A percentile compares a stretch with the other conserved stretches of the same genome.
phyloP scores from a whole-genome alignment of 257 asterid species.

The Dorcoceras hygrometricum region DNA sequence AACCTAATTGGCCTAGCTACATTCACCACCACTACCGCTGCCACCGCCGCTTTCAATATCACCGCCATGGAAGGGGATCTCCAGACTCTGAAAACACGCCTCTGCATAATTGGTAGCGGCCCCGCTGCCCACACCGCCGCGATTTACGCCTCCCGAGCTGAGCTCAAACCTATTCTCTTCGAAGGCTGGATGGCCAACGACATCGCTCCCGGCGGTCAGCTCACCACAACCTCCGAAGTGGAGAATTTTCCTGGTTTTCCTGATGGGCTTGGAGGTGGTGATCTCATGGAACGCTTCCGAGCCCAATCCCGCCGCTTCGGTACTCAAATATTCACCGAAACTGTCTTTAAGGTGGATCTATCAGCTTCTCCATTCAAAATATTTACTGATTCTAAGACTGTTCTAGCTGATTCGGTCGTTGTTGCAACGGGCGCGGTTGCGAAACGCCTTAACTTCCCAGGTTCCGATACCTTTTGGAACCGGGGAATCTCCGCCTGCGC shows the following conservation, averaged over 20 bases:
- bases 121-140: conserved; percentile 99
- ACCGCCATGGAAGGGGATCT: conserved; percentile 56
- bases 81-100: conserved; percentile 57
- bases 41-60: conserved; percentile 28
- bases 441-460: conserved; percentile 61
- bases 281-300: conserved; percentile 68
- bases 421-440: conserved; percentile 92
- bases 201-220: conserved; percentile 95
- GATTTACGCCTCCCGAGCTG: conserved; percentile 87
- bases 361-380: conserved; percentile 56
- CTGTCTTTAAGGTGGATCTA: conserved; percentile 70
- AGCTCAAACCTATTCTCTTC: conserved; percentile 82
- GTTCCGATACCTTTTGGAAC: conserved; percentile 81
- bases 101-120: conserved; percentile 91
- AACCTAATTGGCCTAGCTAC: conserved; percentile 44
- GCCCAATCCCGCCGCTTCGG: conserved; percentile 65
- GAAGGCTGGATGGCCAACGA: conserved; percentile 99
- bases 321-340: conserved; percentile 66
- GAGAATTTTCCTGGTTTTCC: conserved; percentile 98
- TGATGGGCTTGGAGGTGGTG: conserved; percentile 67
- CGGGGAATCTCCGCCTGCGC: conserved; percentile 95
- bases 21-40: conserved; percentile 30
- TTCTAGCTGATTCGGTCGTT: conserved; percentile 73
- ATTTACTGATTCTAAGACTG: conserved; percentile 50
- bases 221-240: conserved; percentile 90